Conservation (phyloP, 495 filamentous ascomycete species). For the Lophiostoma macrostomum region DNA sequence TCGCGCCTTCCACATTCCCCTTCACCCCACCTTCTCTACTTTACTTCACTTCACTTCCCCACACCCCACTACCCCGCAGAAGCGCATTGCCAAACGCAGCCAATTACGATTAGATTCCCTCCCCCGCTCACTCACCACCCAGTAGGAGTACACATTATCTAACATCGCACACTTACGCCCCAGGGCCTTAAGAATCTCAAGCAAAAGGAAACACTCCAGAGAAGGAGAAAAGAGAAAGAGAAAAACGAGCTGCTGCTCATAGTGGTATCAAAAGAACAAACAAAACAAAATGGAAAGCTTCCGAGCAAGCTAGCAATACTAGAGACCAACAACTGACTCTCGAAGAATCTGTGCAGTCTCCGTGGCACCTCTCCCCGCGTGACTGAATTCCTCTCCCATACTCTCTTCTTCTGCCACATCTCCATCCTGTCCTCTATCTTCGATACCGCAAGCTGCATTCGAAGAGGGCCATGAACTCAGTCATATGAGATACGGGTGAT, state of each 20-base stretch:
- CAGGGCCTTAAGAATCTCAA: too few species aligned
- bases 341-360: neutral
- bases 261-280: slow-evolving; percentile 21
- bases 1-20: too few species aligned
- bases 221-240: neutral
- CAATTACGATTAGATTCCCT: neutral
- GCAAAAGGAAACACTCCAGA: neutral
- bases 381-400: neutral
- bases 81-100: neutral
- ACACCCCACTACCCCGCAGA: too few species aligned
- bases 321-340: neutral
- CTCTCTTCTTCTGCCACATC: too few species aligned
- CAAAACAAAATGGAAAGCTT: slow-evolving; percentile 3
- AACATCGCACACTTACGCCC: too few species aligned
- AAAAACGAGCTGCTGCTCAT: neutral
- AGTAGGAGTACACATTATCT: slow-evolving; percentile 25
- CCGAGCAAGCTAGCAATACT: neutral
- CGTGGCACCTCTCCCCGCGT: neutral
- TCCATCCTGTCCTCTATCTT: too few species aligned
- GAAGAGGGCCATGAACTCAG: too few species aligned
- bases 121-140: slow-evolving; percentile 3
- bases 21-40: too few species aligned
- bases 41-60: too few species aligned
- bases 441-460: too few species aligned
- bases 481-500: too few species aligned